phyloP scores from a whole-genome alignment of 2,329 filamentous ascomycete species.

The Trichoderma gracile region DNA sequence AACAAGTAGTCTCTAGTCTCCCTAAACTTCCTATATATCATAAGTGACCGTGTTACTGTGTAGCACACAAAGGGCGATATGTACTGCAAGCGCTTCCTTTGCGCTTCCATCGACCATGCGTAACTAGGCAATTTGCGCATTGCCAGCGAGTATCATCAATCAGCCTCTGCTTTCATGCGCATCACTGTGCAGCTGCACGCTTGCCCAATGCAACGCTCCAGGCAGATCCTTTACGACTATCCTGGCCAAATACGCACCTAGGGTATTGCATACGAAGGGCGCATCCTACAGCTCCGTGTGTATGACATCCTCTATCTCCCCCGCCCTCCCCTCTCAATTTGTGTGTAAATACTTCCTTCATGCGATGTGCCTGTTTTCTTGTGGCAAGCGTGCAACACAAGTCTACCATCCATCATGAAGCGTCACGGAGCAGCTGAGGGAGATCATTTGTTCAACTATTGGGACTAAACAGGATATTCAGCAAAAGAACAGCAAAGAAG shows the following conservation, averaged over 20 bases:
- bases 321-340: too few species aligned
- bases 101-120: too few species aligned
- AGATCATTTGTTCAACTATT: neutral
- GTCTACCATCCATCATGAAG: neutral
- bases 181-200: neutral
- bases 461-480: neutral
- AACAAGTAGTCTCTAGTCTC: too few species aligned
- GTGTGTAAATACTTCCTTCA: neutral
- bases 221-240: neutral
- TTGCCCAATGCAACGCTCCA: neutral
- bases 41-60: too few species aligned
- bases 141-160: too few species aligned
- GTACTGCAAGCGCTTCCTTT: neutral
- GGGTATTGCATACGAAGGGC: too few species aligned
- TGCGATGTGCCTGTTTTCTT: too few species aligned
- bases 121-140: too few species aligned
- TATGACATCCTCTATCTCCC: too few species aligned
- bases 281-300: too few species aligned
- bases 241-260: neutral
- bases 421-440: neutral
- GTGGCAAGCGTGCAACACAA: too few species aligned
- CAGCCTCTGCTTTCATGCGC: neutral
- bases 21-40: too few species aligned
- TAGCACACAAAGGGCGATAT: neutral
- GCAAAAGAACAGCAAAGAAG: neutral